Conservation (phyloP, 306 rosid species). For the Bauhinia variegata region DNA sequence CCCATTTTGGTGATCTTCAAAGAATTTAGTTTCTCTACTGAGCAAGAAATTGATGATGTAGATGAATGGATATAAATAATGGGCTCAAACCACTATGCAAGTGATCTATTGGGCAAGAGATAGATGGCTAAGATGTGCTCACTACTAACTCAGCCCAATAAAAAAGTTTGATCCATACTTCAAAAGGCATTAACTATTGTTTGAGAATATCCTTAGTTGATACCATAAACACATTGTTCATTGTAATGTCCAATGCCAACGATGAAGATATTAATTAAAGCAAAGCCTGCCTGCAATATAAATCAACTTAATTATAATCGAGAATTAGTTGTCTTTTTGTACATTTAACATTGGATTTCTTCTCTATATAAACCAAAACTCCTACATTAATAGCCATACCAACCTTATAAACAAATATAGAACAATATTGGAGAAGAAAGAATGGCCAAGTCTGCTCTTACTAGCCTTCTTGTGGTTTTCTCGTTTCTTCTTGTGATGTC, state of each 20-base stretch:
- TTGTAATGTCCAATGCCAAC: neutral
- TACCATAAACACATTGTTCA: neutral
- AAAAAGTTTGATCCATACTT: no score
- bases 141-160: no score
- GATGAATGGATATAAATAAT: no score
- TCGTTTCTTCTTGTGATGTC: conserved; percentile 26
- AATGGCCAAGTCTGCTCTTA: conserved; percentile 30
- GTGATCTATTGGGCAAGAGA: no score
- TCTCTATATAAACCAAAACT: conserved; percentile 18
- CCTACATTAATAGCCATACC: neutral
- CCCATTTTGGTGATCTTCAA: no score
- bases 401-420: neutral
- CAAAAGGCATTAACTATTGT: no score
- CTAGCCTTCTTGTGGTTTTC: conserved; percentile 15
- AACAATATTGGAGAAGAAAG: neutral
- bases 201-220: no score
- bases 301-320: neutral
- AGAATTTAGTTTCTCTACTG: no score
- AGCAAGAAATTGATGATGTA: no score
- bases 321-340: neutral
- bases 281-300: conserved; percentile 19
- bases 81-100: no score
- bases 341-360: neutral
- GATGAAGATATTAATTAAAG: neutral
- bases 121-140: no score